These are phyloP conservation scores for Fusarium sp. DNA, from an alignment of 2,329 filamentous ascomycete genomes.

Conservation along the genomic window DNA sequence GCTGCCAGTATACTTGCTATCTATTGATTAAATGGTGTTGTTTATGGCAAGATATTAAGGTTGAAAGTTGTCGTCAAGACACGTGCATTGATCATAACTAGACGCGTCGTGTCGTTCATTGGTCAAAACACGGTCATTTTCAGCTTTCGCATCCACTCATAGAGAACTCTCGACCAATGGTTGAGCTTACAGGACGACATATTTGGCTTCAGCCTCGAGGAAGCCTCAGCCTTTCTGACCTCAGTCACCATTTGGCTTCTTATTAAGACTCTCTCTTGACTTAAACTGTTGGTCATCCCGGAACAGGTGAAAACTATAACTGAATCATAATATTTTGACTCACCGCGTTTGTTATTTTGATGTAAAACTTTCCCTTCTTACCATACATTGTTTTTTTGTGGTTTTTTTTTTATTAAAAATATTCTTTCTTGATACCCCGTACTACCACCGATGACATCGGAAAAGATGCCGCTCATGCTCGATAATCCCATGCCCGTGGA, in stretches of 20 bases:
- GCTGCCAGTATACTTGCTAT: neutral
- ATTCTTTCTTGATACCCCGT: slow-evolving; percentile 37
- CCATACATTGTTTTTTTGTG: slow-evolving; percentile 16
- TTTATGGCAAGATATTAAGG: neutral
- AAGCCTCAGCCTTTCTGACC: slow-evolving; percentile 43
- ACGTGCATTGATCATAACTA: neutral
- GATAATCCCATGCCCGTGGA: slow-evolving; percentile 61
- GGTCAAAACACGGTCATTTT: slow-evolving; percentile 34
- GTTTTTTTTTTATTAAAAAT: neutral
- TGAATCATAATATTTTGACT: slow-evolving; percentile 22
- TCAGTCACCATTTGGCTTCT: slow-evolving; percentile 20
- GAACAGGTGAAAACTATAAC: slow-evolving; percentile 6
- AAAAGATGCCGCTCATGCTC: slow-evolving; percentile 60
- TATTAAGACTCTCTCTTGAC: slow-evolving; percentile 5
- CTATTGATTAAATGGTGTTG: neutral
- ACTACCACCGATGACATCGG: slow-evolving; percentile 50
- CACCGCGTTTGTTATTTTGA: slow-evolving; percentile 2
- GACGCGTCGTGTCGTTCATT: slow-evolving; percentile 26
- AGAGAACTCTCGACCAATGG: slow-evolving; percentile 29
- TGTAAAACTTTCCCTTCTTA: slow-evolving; percentile 22
- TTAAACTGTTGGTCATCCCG: slow-evolving; percentile 27
- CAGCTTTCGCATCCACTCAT: slow-evolving; percentile 34
- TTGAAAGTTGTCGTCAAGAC: neutral
- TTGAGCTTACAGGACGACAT: neutral
- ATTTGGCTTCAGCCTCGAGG: slow-evolving; percentile 37